A percentile compares a stretch with the other conserved stretches of the same genome.
These are phyloP conservation scores for Apiospora sp. DNA, from an alignment of 2,329 filamentous ascomycete species.

Conservation along the genomic window DNA sequence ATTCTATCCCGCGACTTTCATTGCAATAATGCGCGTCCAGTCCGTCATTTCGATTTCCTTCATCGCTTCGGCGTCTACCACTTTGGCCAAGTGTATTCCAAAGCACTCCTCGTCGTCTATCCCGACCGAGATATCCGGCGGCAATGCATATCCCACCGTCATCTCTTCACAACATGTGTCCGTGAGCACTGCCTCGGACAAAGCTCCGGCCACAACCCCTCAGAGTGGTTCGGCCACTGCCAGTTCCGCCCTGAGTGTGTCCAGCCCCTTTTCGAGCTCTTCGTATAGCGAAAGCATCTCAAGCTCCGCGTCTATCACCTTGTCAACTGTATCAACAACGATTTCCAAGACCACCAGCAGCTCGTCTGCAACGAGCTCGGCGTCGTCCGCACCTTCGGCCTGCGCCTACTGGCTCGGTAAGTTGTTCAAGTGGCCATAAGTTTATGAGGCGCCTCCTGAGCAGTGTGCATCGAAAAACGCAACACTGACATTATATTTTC, in stretches of 20 bases:
- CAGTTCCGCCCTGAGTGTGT: background rate
- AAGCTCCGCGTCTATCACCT: background rate
- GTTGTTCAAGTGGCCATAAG: background rate
- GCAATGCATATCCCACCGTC: background rate
- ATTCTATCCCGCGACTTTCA: slow-evolving; percentile 23
- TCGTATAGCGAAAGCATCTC: background rate
- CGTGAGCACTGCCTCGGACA: background rate
- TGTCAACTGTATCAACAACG: background rate
- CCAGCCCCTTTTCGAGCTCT: background rate
- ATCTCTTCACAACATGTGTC: slow-evolving; percentile 5
- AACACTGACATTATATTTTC: slow-evolving; percentile 37
- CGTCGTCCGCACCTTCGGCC: slow-evolving; percentile 19
- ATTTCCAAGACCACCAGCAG: slow-evolving; percentile 5
- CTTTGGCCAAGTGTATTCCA: slow-evolving; percentile 21
- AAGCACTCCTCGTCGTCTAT: background rate
- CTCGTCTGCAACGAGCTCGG: slow-evolving; percentile 19
- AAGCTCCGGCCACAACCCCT: too few relatives aligned
- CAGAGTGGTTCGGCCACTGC: background rate
- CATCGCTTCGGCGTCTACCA: slow-evolving; percentile 24
- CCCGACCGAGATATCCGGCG: slow-evolving; percentile 7
- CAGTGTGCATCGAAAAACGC: background rate
- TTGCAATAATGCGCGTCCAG: slow-evolving; percentile 27
- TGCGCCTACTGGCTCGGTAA: slow-evolving; percentile 28
- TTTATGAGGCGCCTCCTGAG: background rate
- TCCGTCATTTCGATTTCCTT: slow-evolving; percentile 27